Evolutionary conservation across 352 stramenopile genomes (phyloP), one percentile per base, ranked within the genome.

Genomic region (Globisporangium viniferum): DNA sequence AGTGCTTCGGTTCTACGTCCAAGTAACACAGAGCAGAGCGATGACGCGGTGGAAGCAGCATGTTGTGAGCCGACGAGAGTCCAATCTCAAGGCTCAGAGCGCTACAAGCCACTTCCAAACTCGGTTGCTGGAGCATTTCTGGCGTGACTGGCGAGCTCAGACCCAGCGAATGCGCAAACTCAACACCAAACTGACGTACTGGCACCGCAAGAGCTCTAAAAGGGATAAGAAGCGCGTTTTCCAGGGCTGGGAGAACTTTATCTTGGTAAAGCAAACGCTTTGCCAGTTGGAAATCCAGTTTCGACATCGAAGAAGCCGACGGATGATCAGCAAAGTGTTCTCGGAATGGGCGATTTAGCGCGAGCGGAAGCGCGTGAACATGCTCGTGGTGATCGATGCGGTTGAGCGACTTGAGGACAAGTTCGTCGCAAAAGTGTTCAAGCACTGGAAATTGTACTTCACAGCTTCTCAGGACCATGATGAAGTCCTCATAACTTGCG

Each of bases 281-380:
- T 58, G n/a, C 2, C 18, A 66, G 12, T 9, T 53, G 20, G 14
- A 35, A 15, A 27, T 2, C 20, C 66, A 49, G 15, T 60, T 54
- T 36, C 48, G 15, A 1, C 10, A 9, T 8, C 33, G 58, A 1
- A 15, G 39, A 7, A 29, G 10, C 1, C 46, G 39, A 27, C 58
- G 44, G 10, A 15, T 3, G n/a, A 2, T 54, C 6, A 24, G 33
- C 9, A 14, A 18, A 18, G 24, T 36, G 18, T 61, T 65, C 53
- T 18, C 14, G 5, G 39, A 24, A 12, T 70, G 66, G 66, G 24
- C 22, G n/a, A 35, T 4, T 10, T 66, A 58, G 66, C 20, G 35
- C 15, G 58, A 66, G 8, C 4, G 9, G 9, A 66, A 49, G 58
- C 22, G 46, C 20, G 15, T 41, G 20, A 39, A 24, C 22, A 64